Percentiles rank a stretch among this genome's conserved stretches.
These are phyloP conservation scores for Petasospora fabianii DNA, from an alignment of 1,139 yeast genomes.

Conservation along the genomic window DNA sequence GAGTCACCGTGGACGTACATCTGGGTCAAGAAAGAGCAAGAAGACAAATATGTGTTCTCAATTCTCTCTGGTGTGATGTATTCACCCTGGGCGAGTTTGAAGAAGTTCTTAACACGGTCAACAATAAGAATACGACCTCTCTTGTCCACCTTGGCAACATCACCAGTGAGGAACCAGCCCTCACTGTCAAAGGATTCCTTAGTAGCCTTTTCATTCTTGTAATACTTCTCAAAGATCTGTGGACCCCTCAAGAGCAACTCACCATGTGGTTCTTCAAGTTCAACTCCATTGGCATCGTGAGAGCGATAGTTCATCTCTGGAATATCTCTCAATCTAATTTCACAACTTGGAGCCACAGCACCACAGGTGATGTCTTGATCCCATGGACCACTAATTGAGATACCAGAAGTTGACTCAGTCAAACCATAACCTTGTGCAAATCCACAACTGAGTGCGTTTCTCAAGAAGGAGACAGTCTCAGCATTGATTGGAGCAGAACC, in stretches of 20 bases:
- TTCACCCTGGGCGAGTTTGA: constrained; percentile 59
- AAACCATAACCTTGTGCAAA: constrained; percentile 74
- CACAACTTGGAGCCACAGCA: constrained; percentile 47
- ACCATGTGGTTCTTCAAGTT: constrained; percentile 40
- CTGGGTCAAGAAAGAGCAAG: constrained; percentile 36
- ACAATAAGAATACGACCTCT: constrained; percentile 58
- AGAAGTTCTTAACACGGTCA: constrained; percentile 66
- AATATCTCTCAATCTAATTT: constrained; percentile 58
- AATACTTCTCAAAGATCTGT: constrained; percentile 59
- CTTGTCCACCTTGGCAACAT: constrained; percentile 54
- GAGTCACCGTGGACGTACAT: constrained; percentile 45
- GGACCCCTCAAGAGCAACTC: constrained; percentile 69
- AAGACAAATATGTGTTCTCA: constrained; percentile 43
- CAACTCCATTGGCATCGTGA: constrained; percentile 41
- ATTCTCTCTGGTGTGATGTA: constrained; percentile 52
- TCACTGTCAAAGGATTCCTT: constrained; percentile 51
- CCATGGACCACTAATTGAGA: constrained; percentile 43
- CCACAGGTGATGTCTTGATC: constrained; percentile 55
- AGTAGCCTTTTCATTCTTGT: constrained; percentile 53
- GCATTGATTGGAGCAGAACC: constrained; percentile 78
- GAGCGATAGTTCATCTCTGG: constrained; percentile 64
- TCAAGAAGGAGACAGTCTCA: constrained; percentile 56
- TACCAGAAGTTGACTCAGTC: constrained; percentile 72
- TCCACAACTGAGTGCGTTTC: constrained; percentile 50
- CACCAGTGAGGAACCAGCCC: constrained; percentile 80